Percentiles rank a stretch among this genome's conserved stretches.
These are phyloP conservation scores for Goffeauzyma gilvescens DNA, from an alignment of 768 basidiomycete genomes.

Conservation along the genomic window DNA sequence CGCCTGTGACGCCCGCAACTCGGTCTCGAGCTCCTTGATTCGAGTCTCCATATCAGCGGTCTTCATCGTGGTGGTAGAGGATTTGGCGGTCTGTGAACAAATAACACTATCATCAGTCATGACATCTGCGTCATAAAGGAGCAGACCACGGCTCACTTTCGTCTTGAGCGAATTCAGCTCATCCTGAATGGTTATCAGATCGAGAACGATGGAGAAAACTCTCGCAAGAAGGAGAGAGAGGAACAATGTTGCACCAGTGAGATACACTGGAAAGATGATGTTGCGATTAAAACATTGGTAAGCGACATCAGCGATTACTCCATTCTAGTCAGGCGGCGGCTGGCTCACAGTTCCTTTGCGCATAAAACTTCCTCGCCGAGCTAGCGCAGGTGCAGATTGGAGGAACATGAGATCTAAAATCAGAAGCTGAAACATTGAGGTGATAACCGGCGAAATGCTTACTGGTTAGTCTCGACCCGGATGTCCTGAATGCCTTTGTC, in stretches of 20 bases:
- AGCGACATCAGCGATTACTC: neutral
- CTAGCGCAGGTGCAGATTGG: no score
- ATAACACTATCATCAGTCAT: slow-evolving; percentile 12
- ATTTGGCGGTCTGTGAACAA: slow-evolving; percentile 29
- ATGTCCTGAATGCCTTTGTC: slow-evolving; percentile 42
- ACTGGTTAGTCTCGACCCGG: slow-evolving; percentile 58
- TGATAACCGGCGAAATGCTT: no score
- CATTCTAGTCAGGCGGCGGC: neutral
- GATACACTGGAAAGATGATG: slow-evolving; percentile 39
- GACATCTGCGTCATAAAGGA: slow-evolving; percentile 14
- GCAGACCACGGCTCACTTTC: slow-evolving; percentile 27
- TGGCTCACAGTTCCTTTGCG: slow-evolving; percentile 22
- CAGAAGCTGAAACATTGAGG: no score
- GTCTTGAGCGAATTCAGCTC: slow-evolving; percentile 68
- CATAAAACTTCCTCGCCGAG: slow-evolving; percentile 79
- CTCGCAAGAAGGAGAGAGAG: slow-evolving; percentile 84
- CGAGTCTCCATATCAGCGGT: slow-evolving; percentile 38
- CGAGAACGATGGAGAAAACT: slow-evolving; percentile 77
- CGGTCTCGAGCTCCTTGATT: slow-evolving; percentile 50
- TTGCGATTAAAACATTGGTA: neutral
- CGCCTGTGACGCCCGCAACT: slow-evolving; percentile 42
- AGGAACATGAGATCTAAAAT: no score
- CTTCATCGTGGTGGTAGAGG: slow-evolving; percentile 25
- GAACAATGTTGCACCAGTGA: slow-evolving; percentile 65
- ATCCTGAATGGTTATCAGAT: slow-evolving; percentile 77